Evolutionary conservation across 352 stramenopile species (phyloP).

Genomic region (Phytopythium kandeliae): DNA sequence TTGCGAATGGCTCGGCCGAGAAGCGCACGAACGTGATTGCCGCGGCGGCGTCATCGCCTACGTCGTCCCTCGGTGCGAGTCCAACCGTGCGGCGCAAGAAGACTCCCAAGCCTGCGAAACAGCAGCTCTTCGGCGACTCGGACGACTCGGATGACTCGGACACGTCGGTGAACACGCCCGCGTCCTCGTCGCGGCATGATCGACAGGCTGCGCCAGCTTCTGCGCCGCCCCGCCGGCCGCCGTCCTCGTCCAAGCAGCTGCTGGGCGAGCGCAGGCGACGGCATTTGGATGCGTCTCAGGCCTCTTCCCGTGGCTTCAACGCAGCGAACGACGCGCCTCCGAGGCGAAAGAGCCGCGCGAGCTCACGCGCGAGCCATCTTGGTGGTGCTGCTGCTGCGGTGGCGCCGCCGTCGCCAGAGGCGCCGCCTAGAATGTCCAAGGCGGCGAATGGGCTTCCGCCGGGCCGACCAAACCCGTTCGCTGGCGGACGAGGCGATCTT

Average conservation of each 20-base stretch:
- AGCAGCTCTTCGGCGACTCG: slow-evolving; percentile 54
- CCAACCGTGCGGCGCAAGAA: slow-evolving; percentile 16
- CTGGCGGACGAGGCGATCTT: slow-evolving; percentile 58
- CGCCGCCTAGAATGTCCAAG: slow-evolving; percentile 13
- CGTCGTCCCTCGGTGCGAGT: slow-evolving; percentile 5
- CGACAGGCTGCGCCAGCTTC: slow-evolving; percentile 2
- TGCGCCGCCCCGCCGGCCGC: slow-evolving; percentile 15
- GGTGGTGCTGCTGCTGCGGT: not conserved
- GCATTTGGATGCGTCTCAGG: slow-evolving; percentile 4
- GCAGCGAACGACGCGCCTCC: slow-evolving; percentile 11
- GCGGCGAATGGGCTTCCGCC: slow-evolving; percentile 44
- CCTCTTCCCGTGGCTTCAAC: slow-evolving; percentile 10
- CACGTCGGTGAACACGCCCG: slow-evolving; percentile 22
- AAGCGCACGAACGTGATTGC: slow-evolving; percentile 5
- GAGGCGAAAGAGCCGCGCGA: slow-evolving; percentile 27
- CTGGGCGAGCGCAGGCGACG: slow-evolving; percentile 5
- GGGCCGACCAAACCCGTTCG: slow-evolving; percentile 60
- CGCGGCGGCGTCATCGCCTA: slow-evolving; percentile 9
- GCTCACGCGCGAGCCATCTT: slow-evolving; percentile 26
- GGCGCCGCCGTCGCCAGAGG: slow-evolving; percentile 10
- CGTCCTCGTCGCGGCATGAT: slow-evolving; percentile 6
- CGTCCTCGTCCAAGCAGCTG: slow-evolving; percentile 18
- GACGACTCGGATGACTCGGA: slow-evolving; percentile 39
- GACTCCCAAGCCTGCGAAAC: slow-evolving; percentile 18
- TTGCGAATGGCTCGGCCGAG: slow-evolving; percentile 14